These are phyloP conservation scores for Hypericum androsaemum DNA, from an alignment of 345 rosid species.

Conservation along the genomic window DNA sequence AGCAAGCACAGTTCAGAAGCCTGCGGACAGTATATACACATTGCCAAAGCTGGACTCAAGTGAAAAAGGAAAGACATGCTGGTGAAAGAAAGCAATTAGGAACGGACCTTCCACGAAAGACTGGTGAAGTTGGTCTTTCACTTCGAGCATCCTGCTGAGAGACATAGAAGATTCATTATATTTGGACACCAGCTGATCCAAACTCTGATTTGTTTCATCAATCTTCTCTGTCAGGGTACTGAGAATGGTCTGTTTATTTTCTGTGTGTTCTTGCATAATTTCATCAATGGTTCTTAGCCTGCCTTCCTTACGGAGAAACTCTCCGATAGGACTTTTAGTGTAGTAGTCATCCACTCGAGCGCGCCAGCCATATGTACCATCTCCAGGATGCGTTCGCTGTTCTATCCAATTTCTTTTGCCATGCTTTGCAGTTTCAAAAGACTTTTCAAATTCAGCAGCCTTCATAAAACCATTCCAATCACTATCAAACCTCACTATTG, in stretches of 20 bases:
- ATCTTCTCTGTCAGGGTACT: constrained; percentile 42
- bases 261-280: constrained; percentile 34
- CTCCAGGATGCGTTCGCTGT: constrained; percentile 21
- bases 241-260: constrained; percentile 34
- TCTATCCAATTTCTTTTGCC: constrained; percentile 52
- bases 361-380: constrained; percentile 59
- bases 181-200: constrained; percentile 39
- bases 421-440: constrained; percentile 34
- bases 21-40: not conserved
- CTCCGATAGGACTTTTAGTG: constrained; percentile 54
- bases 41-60: not conserved
- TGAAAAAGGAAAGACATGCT: not conserved
- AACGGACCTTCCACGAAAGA: constrained; percentile 59
- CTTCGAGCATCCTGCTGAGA: constrained; percentile 53
- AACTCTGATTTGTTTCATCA: constrained; percentile 51
- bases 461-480: constrained; percentile 57
- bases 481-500: constrained; percentile 42
- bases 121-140: constrained; percentile 51
- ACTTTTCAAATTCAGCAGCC: constrained; percentile 56
- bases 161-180: constrained; percentile 57
- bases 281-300: constrained; percentile 44
- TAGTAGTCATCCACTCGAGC: constrained; percentile 64
- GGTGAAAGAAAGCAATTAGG: not conserved
- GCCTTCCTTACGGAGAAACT: constrained; percentile 52
- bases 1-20: too few relatives aligned